These are phyloP conservation scores for Leccinum fallax DNA, from an alignment of 1,284 basidiomycete genomes.

Conservation along the genomic window DNA sequence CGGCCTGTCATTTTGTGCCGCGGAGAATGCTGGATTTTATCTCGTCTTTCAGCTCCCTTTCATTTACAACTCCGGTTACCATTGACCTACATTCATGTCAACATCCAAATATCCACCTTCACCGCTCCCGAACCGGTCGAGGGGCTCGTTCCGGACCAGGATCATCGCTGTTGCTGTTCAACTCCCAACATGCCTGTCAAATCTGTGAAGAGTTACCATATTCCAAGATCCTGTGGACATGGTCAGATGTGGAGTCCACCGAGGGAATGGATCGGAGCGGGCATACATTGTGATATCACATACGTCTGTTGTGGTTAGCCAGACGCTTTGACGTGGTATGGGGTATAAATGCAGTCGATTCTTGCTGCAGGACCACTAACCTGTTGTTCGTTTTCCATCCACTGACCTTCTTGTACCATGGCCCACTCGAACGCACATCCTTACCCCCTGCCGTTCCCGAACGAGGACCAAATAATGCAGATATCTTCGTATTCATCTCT, in stretches of 20 bases:
- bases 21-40: background rate
- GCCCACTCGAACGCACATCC: constrained; percentile 7
- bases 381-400: background rate
- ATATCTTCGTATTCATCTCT: constrained; percentile 30
- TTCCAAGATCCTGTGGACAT: constrained; percentile 8
- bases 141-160: background rate
- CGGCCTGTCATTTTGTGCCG: background rate
- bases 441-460: constrained; percentile 30
- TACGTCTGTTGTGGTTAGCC: constrained; percentile 1
- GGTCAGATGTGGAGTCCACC: constrained; percentile 1
- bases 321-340: constrained; percentile 22
- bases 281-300: constrained; percentile 1
- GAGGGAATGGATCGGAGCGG: constrained; percentile 2
- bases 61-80: constrained; percentile 3
- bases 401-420: constrained; percentile 7
- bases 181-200: background rate
- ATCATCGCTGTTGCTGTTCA: constrained; percentile 9
- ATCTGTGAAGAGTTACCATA: background rate
- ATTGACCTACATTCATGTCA: background rate
- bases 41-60: constrained; percentile 12
- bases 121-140: background rate
- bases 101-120: background rate
- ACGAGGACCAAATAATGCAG: constrained; percentile 15
- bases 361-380: constrained; percentile 2
- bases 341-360: constrained; percentile 24